Evolutionary conservation across 2,329 filamentous ascomycete species (phyloP), one percentile per base, ranked within the genome.

Genomic region (Xylaria sp.): DNA sequence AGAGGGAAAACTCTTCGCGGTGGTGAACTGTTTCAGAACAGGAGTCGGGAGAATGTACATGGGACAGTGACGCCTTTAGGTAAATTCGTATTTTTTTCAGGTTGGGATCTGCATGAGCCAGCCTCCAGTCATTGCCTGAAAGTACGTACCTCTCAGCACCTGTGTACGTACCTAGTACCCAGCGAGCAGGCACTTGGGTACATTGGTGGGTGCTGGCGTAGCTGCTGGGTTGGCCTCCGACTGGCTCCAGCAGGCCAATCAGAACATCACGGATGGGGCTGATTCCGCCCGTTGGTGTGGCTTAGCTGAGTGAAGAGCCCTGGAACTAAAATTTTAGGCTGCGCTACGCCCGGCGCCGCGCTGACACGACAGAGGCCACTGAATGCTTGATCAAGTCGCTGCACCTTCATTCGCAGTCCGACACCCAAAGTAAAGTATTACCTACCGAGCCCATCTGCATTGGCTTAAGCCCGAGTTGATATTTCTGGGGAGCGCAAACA

Each of bases 71-170:
- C 51, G 64, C 54, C 62, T 67, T 63, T 63, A 59, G 60, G 63
- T 58, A 61, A 47, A 63, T 63, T 70, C 68, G 69, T 72, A 68
- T 72, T 70, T 72, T 70, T 62, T 65, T 60, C 58, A 58, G 66
- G 62, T 60, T 62, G 63, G 60, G 64, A 65, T 65, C 64, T 52
- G 56, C 64, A 55, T 35, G 33, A 38, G 54, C 54, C 53, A 48
- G 54, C 54, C 59, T 56, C 61, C 64, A 62, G 57, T 33, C 40
- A 57, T 44, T 38, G 55, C 46, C 62, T 53, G 56, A 29, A 54
- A 57, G 61, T 59, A 62, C 58, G 21, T 63, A 44, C 46, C 29
- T 54, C 27, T 17, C n/a, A 21, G 23, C 25, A 5, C 4, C 43
- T 15, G 17, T 37, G 21, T 31, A 33, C 33, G 15, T 41, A 33